These are phyloP conservation scores for Pichia sporocuriosa DNA, from an alignment of 805 yeast species.

Conservation along the genomic window DNA sequence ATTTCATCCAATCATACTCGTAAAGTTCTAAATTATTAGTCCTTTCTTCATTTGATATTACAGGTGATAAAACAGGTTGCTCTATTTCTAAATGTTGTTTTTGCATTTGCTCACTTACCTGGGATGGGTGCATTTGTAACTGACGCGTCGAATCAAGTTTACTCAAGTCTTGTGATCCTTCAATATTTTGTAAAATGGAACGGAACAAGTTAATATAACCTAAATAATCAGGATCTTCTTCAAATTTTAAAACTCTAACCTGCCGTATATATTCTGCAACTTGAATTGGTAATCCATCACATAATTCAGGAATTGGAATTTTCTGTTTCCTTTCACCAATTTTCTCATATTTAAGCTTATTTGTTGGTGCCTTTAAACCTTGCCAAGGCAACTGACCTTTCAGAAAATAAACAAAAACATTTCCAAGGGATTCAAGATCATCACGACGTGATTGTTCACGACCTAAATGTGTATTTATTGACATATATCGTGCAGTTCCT, in stretches of 20 bases:
- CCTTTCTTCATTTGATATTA: constrained; percentile 16
- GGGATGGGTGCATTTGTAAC: not conserved
- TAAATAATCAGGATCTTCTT: constrained; percentile 74
- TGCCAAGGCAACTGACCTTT: constrained; percentile 86
- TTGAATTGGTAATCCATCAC: constrained; percentile 62
- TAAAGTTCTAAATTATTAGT: constrained; percentile 59
- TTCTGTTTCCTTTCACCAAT: constrained; percentile 76
- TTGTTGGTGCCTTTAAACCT: constrained; percentile 84
- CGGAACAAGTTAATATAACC: constrained; percentile 57
- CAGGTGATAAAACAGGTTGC: not conserved
- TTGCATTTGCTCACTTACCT: not conserved
- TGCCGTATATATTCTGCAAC: constrained; percentile 68
- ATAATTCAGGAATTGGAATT: constrained; percentile 54
- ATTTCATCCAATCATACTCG: constrained; percentile 74
- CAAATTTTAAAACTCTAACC: constrained; percentile 65
- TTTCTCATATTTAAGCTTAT: constrained; percentile 74
- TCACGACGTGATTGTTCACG: constrained; percentile 80
- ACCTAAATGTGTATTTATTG: constrained; percentile 81
- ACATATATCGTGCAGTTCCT: constrained; percentile 85
- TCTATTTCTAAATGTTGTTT: not conserved
- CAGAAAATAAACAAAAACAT: constrained; percentile 71
- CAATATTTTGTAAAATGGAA: constrained; percentile 49
- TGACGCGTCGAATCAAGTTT: not conserved
- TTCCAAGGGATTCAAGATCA: constrained; percentile 76
- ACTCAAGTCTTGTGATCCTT: constrained; percentile 17